Evolutionary conservation across 805 yeast species (phyloP), one percentile per base, ranked within the genome.

Genomic region (Yarrowia sp.): DNA sequence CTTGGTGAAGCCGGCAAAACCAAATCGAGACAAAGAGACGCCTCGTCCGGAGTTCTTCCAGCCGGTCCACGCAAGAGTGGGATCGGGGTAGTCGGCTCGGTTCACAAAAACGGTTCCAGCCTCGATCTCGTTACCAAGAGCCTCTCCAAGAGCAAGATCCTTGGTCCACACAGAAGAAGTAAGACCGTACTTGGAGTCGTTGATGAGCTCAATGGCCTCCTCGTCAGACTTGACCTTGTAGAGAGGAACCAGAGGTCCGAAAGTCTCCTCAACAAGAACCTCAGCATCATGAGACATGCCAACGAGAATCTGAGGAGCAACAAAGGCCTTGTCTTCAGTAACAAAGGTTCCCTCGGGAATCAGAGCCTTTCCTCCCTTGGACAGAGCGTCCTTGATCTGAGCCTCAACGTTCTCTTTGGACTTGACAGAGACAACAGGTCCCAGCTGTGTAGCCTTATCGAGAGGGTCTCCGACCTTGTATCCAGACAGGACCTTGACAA

Each of bases 121-220:
- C 65, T 84, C 83, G 63, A 86, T 72, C 51, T 81, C 83, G 64
- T 80, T 73, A 6, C 89, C 89, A 72, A 86, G 75, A 65, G 76
- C 76, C 72, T 88, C 91, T 13, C 90, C 95, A 71, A 81, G 86
- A 79, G 81, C 84, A 66, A 87, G 72, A 72, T 88, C 85, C 62
- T 81, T 78, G 51, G 96, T 86, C 82, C 90, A 95, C 65, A 91
- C 84, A 71, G 91, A 95, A 63, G 96, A 95, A 72, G 96, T 96
- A 71, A 91, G 83, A 70, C 97, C 97, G 73, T 86, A 89, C 65
- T 84, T 84, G 43, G 92, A 82, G 75, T 87, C 86, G 77, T 91
- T 91, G 68, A 95, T 92, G 77, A 82, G 79, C 62, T 78, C 80
- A 67, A 91, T 80, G 61, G 86, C 92, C 76, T 90, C 96, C 68